Conservation (phyloP, 345 rosid species). For the Angophora floribunda region DNA sequence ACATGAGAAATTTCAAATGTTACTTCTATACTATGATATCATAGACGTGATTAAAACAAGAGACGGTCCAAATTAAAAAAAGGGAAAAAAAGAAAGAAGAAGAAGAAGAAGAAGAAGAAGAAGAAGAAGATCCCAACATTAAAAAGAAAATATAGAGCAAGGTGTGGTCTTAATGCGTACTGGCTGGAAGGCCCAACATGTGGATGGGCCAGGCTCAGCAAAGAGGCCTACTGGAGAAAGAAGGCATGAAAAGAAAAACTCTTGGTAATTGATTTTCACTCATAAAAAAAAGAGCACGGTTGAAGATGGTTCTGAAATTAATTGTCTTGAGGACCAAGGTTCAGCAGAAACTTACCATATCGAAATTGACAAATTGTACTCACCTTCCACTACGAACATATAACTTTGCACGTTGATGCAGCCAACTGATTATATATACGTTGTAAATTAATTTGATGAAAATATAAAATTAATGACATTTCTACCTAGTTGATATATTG, state of each 20-base stretch:
- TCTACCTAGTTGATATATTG: neutral
- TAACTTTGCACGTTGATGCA: fast-evolving
- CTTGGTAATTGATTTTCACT: neutral
- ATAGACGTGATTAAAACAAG: neutral
- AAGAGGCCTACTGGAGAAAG: neutral
- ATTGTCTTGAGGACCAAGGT: neutral
- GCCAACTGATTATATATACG: neutral
- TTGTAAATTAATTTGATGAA: fast-evolving
- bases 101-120: too few relatives aligned
- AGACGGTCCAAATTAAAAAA: neutral
- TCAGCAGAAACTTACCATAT: neutral
- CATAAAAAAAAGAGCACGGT: neutral
- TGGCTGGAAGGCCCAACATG: neutral
- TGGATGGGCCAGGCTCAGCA: neutral
- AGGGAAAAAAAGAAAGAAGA: neutral
- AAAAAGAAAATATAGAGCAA: neutral
- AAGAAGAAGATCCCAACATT: too few relatives aligned
- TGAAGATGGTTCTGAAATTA: too few relatives aligned
- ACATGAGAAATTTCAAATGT: neutral
- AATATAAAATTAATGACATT: neutral
- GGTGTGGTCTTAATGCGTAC: neutral
- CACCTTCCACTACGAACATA: neutral
- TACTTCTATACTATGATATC: neutral
- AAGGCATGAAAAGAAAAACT: neutral
- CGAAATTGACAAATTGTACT: neutral